Conservation (phyloP, 2,329 filamentous ascomycete species). For the Sporothrix dimorphospora region DNA sequence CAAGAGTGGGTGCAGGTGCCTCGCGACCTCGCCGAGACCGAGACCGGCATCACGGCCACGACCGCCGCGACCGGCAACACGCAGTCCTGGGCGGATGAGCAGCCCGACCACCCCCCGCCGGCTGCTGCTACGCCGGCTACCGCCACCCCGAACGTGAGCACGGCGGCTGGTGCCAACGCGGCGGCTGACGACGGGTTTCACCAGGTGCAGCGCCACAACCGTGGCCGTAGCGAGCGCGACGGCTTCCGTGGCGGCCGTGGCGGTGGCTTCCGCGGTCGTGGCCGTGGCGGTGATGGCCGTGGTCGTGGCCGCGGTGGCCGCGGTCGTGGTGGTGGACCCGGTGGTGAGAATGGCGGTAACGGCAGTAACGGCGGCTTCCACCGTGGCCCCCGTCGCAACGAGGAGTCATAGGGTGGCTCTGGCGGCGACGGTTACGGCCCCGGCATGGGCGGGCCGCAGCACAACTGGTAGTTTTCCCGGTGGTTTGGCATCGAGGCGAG, state of each 20-base stretch:
- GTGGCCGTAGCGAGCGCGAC: constrained; percentile 57
- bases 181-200: constrained; percentile 68
- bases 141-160: constrained; percentile 32
- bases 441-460: not conserved
- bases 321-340: constrained; percentile 25
- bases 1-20: constrained; percentile 78
- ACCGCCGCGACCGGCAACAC: constrained; percentile 58
- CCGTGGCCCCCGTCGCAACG: constrained; percentile 28
- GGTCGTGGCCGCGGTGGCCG: constrained; percentile 37
- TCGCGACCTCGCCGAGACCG: constrained; percentile 73
- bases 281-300: constrained; percentile 48
- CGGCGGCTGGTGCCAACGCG: constrained; percentile 39
- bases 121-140: constrained; percentile 34
- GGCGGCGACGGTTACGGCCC: not conserved
- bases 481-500: not conserved
- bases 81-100: constrained; percentile 83
- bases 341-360: constrained; percentile 17
- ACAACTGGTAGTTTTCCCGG: not conserved
- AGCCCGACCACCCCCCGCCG: constrained; percentile 57
- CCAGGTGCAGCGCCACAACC: constrained; percentile 66
- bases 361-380: constrained; percentile 9
- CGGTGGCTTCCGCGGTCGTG: constrained; percentile 54
- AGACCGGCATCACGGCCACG: constrained; percentile 65
- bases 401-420: constrained; percentile 25
- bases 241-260: constrained; percentile 56